These are phyloP conservation scores for Arctium lappa DNA, from an alignment of 129 eudicot species.

Conservation along the genomic window DNA sequence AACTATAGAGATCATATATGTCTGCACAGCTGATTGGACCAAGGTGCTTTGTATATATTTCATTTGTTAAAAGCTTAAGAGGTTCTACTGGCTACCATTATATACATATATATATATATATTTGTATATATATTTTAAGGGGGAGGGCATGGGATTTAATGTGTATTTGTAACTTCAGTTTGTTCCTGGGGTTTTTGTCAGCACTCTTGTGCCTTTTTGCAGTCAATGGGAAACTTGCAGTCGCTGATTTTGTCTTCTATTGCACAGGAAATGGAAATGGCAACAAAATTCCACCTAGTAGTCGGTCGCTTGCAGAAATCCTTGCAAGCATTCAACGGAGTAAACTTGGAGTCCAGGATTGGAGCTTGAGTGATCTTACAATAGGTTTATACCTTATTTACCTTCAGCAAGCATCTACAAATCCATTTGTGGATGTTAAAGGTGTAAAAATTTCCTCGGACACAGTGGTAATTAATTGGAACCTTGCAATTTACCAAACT, in stretches of 20 bases:
- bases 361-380: slow-evolving; percentile 97
- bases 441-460: slow-evolving; percentile 80
- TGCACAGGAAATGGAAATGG: slow-evolving; percentile 47
- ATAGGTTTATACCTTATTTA: slow-evolving; percentile 86
- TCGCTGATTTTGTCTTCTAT: not conserved
- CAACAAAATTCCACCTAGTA: slow-evolving; percentile 58
- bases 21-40: not conserved
- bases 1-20: not conserved
- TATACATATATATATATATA: not conserved
- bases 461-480: slow-evolving; percentile 44
- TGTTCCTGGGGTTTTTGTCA: not conserved
- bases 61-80: not conserved
- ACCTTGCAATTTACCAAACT: slow-evolving; percentile 5
- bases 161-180: not conserved
- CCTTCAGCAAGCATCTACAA: slow-evolving; percentile 83
- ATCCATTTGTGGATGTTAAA: slow-evolving; percentile 66
- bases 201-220: slow-evolving; percentile 5
- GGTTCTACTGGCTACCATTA: not conserved
- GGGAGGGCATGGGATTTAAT: not conserved
- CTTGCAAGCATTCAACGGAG: slow-evolving; percentile 80
- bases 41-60: not conserved
- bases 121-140: not conserved
- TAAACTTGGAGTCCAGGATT: slow-evolving; percentile 80
- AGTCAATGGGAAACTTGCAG: not conserved
- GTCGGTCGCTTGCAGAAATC: slow-evolving; percentile 72